Base-by-base conservation (phyloP, 768 basidiomycete species). In the Tubosaeta sp. region DNA sequence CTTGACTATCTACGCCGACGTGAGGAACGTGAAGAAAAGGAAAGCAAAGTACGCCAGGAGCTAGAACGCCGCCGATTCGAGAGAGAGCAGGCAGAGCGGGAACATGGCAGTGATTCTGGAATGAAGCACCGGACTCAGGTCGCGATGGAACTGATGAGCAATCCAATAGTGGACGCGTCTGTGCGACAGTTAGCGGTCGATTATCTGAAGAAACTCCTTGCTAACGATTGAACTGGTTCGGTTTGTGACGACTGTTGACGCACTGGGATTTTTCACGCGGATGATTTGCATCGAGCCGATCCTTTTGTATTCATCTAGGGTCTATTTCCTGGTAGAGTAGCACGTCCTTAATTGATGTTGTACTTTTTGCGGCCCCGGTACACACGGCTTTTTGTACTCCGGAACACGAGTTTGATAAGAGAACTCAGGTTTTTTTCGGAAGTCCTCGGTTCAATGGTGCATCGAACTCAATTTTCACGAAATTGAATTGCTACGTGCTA, bases 1-100 rank as follows among this genome's bases (percentile, higher is more conserved):
- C 74, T 87, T 39, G 88, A 88, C 52, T 83, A 83, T 57, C 59
- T 88, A 62, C 77, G 80, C 50, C 71, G 84, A 54, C 74, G 82
- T 17, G 86, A 88, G 55, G 85, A 86, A 57, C 72, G 86, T n/a
- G 84, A 86, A 59, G 81, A 83, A 56, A 77, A 74, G 58, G 83
- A 85, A 55, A 78, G 78, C 46, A 53, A 57, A 0, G 63, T 73
- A 56, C 74, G 82, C 34, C 72, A 74, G 51, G 83, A 85, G 54
- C 52, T 76, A 37, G 82, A 84, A 59, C 74, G 77, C 26, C 52
- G 76, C 48, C 76, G 77, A 53, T 59, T 78, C 50, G 83, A 84
- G 60, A 73, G 79, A 41, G 85, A 85, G 61, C 69, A 76, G 44
- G 76, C 73, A 22, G 82, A 83, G 54, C 76, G 77, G 60, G 81